Evolutionary conservation across 768 basidiomycete genomes (phyloP).

Genomic region (Phaffia australis): DNA sequence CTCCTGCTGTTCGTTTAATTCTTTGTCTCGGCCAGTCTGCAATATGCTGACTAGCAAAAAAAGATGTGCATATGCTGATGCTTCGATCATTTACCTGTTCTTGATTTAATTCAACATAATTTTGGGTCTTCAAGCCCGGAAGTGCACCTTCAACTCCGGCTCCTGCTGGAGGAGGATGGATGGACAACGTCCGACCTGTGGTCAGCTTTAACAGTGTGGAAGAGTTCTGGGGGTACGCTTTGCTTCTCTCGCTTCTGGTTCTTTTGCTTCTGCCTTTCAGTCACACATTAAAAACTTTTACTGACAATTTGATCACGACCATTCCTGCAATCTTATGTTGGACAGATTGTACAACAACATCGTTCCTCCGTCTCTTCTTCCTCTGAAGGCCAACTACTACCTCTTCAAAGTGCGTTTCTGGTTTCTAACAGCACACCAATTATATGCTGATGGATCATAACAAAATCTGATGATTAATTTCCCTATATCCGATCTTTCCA

Average conservation of each 20-base stretch:
- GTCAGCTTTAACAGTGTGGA: slow-evolving; percentile 94
- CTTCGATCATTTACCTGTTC: neutral
- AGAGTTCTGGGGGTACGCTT: slow-evolving; percentile 92
- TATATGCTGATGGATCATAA: neutral
- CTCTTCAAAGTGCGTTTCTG: slow-evolving; percentile 70
- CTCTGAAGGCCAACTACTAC: slow-evolving; percentile 98
- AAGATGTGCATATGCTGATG: neutral
- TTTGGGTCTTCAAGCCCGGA: slow-evolving; percentile 38
- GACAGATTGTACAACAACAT: slow-evolving; percentile 88
- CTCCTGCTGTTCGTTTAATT: slow-evolving; percentile 46
- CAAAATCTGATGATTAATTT: slow-evolving; percentile 20
- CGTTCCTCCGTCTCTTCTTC: slow-evolving; percentile 81
- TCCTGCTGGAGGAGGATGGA: slow-evolving; percentile 58
- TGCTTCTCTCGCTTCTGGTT: neutral
- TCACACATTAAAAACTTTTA: no score
- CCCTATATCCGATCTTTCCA: slow-evolving; percentile 33
- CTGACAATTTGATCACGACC: no score
- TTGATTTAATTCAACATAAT: neutral
- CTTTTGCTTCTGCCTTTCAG: neutral
- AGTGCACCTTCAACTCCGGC: slow-evolving; percentile 38
- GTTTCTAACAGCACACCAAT: neutral
- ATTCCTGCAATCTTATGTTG: neutral
- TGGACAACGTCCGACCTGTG: slow-evolving; percentile 96
- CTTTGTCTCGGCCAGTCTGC: neutral
- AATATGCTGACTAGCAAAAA: neutral